These are phyloP conservation scores for Suillus spraguei DNA, from an alignment of 768 basidiomycete species.

Conservation along the genomic window DNA sequence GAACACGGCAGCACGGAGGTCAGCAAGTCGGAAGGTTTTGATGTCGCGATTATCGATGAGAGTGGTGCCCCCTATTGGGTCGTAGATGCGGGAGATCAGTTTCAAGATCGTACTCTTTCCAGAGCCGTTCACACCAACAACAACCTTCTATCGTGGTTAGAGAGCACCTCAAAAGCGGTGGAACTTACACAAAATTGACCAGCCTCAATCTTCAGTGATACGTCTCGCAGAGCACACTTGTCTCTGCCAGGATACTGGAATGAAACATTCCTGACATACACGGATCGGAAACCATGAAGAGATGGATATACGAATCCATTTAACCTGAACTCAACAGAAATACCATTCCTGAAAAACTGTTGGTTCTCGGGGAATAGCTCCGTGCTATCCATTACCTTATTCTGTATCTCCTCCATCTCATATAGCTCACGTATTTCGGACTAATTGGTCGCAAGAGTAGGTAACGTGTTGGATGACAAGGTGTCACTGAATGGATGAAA, in stretches of 20 bases:
- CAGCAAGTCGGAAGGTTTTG: slow-evolving; percentile 55
- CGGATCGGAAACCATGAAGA: too few relatives aligned
- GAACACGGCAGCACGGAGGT: slow-evolving; percentile 64
- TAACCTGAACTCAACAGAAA: slow-evolving; percentile 64
- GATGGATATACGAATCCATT: too few relatives aligned
- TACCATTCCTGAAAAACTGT: slow-evolving; percentile 44
- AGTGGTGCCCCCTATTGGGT: slow-evolving; percentile 67
- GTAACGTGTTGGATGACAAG: slow-evolving; percentile 50
- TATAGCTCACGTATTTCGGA: slow-evolving; percentile 59
- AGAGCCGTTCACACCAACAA: slow-evolving; percentile 78
- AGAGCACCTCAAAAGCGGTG: not conserved
- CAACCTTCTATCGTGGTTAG: slow-evolving; percentile 45
- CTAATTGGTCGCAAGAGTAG: slow-evolving; percentile 56
- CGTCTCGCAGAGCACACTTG: slow-evolving; percentile 53
- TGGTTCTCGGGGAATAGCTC: slow-evolving; percentile 52
- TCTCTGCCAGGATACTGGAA: slow-evolving; percentile 65
- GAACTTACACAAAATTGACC: slow-evolving; percentile 74
- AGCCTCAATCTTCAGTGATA: slow-evolving; percentile 68
- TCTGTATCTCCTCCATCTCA: slow-evolving; percentile 59
- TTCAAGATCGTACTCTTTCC: slow-evolving; percentile 84
- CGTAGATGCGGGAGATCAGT: slow-evolving; percentile 69
- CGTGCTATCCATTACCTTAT: slow-evolving; percentile 56
- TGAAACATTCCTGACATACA: slow-evolving; percentile 58
- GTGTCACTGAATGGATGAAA: slow-evolving; percentile 49
- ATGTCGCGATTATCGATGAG: slow-evolving; percentile 66